A percentile compares a stretch with the other conserved stretches of the same genome.
Evolutionary conservation across 2,329 filamentous ascomycete species (phyloP).

Genomic region (Cryphonectria japonica): DNA sequence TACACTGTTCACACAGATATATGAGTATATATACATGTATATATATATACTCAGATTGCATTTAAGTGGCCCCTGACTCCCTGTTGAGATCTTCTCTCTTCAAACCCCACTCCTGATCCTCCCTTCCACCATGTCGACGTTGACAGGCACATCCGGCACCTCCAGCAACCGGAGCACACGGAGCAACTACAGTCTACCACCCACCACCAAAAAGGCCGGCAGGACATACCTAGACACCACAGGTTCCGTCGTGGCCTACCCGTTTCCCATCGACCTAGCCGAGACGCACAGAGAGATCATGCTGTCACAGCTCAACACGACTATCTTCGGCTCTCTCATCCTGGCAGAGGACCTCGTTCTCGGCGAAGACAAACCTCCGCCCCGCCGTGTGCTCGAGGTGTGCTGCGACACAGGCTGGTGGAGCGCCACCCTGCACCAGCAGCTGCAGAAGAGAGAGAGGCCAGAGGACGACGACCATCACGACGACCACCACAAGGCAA

Average conservation of each 20-base stretch:
- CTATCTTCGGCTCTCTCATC: conserved; percentile 56
- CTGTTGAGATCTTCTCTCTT: not conserved
- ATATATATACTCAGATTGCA: not conserved
- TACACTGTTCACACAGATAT: not conserved
- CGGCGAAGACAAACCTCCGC: conserved; percentile 37
- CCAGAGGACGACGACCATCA: conserved; percentile 14
- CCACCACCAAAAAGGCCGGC: not conserved
- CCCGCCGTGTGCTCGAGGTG: conserved; percentile 62
- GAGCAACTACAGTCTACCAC: not conserved
- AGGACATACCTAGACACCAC: conserved; percentile 6
- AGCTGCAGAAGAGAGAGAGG: conserved; percentile 27
- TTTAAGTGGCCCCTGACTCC: not conserved
- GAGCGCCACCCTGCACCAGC: conserved; percentile 48
- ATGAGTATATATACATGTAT: not conserved
- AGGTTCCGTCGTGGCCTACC: conserved; percentile 51
- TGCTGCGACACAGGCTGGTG: conserved; percentile 66
- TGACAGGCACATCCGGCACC: not conserved
- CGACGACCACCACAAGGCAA: conserved; percentile 25
- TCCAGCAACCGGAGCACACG: not conserved
- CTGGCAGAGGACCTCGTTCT: conserved; percentile 15
- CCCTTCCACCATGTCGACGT: not conserved
- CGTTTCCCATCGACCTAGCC: conserved; percentile 64
- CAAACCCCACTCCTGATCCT: not conserved
- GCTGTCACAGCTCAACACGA: conserved; percentile 59
- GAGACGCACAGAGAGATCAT: conserved; percentile 68